Base-by-base conservation (phyloP, 768 basidiomycete genomes). In the Cubamyces sp. region DNA sequence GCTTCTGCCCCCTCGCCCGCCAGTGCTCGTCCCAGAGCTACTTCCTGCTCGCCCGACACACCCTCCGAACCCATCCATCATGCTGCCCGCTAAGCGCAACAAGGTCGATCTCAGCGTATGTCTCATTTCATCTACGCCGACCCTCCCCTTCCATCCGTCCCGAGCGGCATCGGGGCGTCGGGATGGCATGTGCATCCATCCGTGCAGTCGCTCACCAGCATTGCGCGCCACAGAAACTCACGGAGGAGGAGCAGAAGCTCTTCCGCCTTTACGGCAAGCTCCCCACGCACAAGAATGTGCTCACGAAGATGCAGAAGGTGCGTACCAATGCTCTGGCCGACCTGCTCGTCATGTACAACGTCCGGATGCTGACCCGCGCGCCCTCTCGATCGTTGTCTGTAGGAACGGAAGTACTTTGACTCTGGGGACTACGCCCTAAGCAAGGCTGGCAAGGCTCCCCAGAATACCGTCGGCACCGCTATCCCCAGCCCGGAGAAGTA, bases 381-480 rank as follows among this genome's bases (percentile, higher is more conserved):
- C 63, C n/a, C n/a, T 45, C 46, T 54, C 26, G 41, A 53, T 34
- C 11, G 34, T 30, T 3, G 28, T 70, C 60, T 54, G 40, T 68
- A 98, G 96, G 96, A 99, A 73, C 92, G 97, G 71, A 98, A 98
- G 77, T 99, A 94, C 79, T 99, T 99, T 75, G 97, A 98, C 78
- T 98, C 96, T 58, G 97, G 97, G 60, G 97, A 99, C 75, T 98
- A 98, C 72, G 96, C 96, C 30, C 81, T 99, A 67, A 94, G 94
- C 53, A 98, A 98, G 76, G 97, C 97, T 3, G 91, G 97, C 26
- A 88, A 90, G 49, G 82, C 89, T n/a, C 88, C 92, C 50, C 92
- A 93, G 74, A 91, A 83, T 65, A 82, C 86, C 3, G 94, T 98
- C 57, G 97, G 97, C 28, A 98, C 96, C 9, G 92, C 94, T 39